These are phyloP conservation scores for Tetradesmus lagerheimii DNA, from an alignment of 139 green algal species.

Conservation along the genomic window DNA sequence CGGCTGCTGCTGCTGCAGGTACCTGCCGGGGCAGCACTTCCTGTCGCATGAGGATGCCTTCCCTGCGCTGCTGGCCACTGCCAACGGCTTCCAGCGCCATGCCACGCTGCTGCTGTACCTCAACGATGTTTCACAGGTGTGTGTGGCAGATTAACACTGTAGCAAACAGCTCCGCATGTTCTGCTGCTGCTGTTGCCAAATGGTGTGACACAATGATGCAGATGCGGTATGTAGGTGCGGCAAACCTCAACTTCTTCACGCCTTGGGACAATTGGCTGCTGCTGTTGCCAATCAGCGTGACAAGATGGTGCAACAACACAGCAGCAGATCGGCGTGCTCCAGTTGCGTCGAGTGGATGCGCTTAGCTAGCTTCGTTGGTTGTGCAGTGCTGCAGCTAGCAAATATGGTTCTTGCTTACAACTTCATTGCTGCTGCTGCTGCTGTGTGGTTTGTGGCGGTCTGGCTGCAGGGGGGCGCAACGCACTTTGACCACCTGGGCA, in stretches of 20 bases:
- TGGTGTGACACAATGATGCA: too few species aligned
- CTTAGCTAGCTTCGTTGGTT: too few species aligned
- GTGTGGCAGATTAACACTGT: neutral
- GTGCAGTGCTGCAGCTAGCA: neutral
- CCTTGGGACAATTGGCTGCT: too few species aligned
- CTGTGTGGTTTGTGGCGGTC: neutral
- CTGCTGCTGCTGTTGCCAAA: too few species aligned
- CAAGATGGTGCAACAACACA: too few species aligned
- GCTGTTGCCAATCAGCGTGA: too few species aligned
- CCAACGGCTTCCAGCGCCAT: slow-evolving; percentile 82
- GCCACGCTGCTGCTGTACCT: slow-evolving; percentile 87
- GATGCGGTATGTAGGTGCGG: too few species aligned
- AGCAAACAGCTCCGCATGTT: too few species aligned
- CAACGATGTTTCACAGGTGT: slow-evolving; percentile 62
- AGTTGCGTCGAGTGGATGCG: too few species aligned
- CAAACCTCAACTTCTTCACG: too few species aligned
- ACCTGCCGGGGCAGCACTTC: slow-evolving; percentile 70
- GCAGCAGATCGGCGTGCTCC: too few species aligned
- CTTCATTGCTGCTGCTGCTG: neutral
- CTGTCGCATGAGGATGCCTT: slow-evolving; percentile 83
- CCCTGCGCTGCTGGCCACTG: slow-evolving; percentile 57
- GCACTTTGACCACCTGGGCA: slow-evolving; percentile 73
- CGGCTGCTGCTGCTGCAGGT: slow-evolving; percentile 56
- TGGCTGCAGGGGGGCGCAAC: slow-evolving; percentile 69
- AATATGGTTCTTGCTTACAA: neutral